Conservation (phyloP, 345 rosid genomes). For the Moringa oleifera region DNA sequence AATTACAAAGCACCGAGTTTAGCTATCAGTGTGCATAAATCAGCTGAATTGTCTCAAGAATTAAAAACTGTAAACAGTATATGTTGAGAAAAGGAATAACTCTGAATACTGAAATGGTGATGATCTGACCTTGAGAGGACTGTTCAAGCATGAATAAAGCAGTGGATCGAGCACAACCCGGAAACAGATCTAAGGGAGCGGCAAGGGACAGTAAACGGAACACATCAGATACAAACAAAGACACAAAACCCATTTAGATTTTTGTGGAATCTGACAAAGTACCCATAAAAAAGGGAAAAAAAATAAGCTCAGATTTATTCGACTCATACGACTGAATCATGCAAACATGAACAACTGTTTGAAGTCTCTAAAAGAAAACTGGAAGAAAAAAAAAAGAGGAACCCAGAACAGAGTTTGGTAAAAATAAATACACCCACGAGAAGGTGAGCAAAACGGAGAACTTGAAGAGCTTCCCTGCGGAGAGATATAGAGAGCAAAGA, state of each 20-base stretch:
- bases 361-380: constrained; percentile 10
- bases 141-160: constrained; percentile 35
- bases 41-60: constrained; percentile 17
- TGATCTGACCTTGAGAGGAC: constrained; percentile 64
- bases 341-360: constrained; percentile 29
- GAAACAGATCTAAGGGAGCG: constrained; percentile 56
- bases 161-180: constrained; percentile 54
- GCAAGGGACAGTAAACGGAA: constrained; percentile 49
- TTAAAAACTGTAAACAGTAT: constrained; percentile 11
- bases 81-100: constrained; percentile 9
- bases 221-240: constrained; percentile 49
- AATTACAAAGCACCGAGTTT: constrained; percentile 7
- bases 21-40: background rate
- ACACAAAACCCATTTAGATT: constrained; percentile 35
- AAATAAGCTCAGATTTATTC: constrained; percentile 31
- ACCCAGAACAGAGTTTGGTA: too few relatives aligned
- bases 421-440: too few relatives aligned
- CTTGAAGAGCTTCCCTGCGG: constrained; percentile 4
- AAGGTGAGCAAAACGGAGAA: constrained; percentile 12
- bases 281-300: constrained; percentile 43
- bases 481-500: constrained; percentile 2
- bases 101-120: constrained; percentile 24
- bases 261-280: constrained; percentile 61
- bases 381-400: background rate
- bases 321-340: constrained; percentile 41